Conservation (phyloP, 2,329 filamentous ascomycete species). For the Fusarium odoratissimum region DNA sequence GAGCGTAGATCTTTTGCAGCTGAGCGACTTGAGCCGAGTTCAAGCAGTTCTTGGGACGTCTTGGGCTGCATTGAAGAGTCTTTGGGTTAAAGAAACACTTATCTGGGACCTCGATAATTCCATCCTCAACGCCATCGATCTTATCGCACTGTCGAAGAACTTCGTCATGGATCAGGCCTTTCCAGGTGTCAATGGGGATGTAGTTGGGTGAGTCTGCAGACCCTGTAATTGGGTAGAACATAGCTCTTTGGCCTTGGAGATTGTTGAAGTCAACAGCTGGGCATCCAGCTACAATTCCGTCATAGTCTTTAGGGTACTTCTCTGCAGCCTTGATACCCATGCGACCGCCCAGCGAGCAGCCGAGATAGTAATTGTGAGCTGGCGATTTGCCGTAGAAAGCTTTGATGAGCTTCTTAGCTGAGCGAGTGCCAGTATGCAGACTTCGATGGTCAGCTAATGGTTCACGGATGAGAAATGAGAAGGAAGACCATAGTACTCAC, state of each 20-base stretch:
- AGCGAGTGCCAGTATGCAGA: neutral
- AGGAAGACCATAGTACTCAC: neutral
- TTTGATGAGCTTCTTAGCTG: conserved; percentile 7
- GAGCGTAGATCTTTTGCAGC: conserved; percentile 16
- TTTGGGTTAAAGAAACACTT: conserved; percentile 59
- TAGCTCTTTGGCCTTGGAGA: conserved; percentile 44
- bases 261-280: conserved; percentile 60
- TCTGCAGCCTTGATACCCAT: conserved; percentile 67
- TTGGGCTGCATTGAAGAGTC: conserved; percentile 50
- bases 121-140: conserved; percentile 61
- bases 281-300: conserved; percentile 59
- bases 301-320: conserved; percentile 66
- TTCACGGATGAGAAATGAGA: rapidly evolving
- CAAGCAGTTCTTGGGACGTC: neutral
- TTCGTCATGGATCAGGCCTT: conserved; percentile 52
- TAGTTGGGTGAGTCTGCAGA: neutral
- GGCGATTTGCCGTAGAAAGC: conserved; percentile 57
- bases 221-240: conserved; percentile 26
- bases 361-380: conserved; percentile 64
- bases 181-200: conserved; percentile 5
- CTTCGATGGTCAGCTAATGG: neutral
- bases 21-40: conserved; percentile 5
- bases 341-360: conserved; percentile 70
- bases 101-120: conserved; percentile 60
- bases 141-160: conserved; percentile 63